Percentiles rank a stretch among this genome's conserved stretches.
Evolutionary conservation across 2,329 filamentous ascomycete species (phyloP).

Genomic region (Diaporthe sp.): DNA sequence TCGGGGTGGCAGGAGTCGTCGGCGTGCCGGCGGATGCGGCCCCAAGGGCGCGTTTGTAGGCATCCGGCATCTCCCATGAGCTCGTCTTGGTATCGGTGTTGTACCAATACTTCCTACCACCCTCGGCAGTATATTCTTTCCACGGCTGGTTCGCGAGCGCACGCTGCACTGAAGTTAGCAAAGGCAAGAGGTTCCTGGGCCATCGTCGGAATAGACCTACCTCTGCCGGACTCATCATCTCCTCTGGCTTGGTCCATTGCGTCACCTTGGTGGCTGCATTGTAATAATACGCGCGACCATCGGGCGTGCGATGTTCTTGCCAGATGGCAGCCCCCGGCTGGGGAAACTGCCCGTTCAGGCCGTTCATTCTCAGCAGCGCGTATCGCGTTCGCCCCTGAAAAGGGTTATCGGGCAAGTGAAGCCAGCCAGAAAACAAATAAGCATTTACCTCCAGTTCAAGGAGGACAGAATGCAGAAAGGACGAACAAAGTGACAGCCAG

Average conservation of each 20-base stretch:
- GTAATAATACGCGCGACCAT: constrained; percentile 93
- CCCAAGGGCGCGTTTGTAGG: constrained; percentile 81
- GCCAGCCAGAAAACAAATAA: not conserved
- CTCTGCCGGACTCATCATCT: constrained; percentile 87
- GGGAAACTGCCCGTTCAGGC: constrained; percentile 59
- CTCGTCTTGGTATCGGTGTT: constrained; percentile 93
- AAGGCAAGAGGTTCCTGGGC: constrained; percentile 43
- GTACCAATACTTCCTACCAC: constrained; percentile 95
- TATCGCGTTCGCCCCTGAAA: not conserved
- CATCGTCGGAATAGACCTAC: constrained; percentile 60
- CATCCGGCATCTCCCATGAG: constrained; percentile 93
- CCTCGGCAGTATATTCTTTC: constrained; percentile 91
- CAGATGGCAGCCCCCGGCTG: constrained; percentile 64
- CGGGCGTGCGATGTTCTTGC: constrained; percentile 85
- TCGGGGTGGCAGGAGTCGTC: constrained; percentile 57
- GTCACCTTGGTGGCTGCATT: constrained; percentile 88
- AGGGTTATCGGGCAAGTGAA: not conserved
- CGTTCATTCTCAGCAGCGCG: constrained; percentile 66
- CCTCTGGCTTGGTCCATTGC: constrained; percentile 94
- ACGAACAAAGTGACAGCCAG: not conserved
- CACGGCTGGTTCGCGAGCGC: constrained; percentile 87
- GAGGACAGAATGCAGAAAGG: not conserved
- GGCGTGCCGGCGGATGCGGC: constrained; percentile 60
- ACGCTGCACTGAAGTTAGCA: constrained; percentile 65
- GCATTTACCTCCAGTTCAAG: not conserved